phyloP scores from a whole-genome alignment of 441 rosid species.

The Syzygium syzygioides region DNA sequence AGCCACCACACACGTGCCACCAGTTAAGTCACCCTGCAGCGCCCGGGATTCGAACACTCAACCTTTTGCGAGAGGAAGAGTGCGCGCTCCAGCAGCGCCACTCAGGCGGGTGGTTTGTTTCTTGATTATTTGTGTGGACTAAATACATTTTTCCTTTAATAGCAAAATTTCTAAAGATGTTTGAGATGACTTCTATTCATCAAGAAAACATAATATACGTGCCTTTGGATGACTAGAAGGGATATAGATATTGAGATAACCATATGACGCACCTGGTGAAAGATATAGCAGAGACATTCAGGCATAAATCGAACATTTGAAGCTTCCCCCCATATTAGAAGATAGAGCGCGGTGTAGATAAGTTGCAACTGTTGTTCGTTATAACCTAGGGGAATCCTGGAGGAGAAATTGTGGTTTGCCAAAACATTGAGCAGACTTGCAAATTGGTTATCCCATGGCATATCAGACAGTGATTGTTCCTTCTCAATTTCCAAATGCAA shows the following conservation, averaged over 20 bases:
- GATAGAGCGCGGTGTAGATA: slow-evolving; percentile 78
- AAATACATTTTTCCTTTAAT: neutral
- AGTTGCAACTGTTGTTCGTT: slow-evolving; percentile 62
- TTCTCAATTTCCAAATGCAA: neutral
- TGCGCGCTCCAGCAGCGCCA: too few species aligned
- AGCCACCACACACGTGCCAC: too few species aligned
- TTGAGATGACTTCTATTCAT: neutral
- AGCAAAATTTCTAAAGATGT: neutral
- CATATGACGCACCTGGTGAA: slow-evolving; percentile 55
- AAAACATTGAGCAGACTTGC: neutral
- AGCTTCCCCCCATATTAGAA: slow-evolving; percentile 99
- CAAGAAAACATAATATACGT: neutral
- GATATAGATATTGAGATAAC: neutral
- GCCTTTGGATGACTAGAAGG: neutral
- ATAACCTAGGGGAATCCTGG: slow-evolving; percentile 46
- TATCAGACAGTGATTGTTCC: neutral
- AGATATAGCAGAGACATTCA: slow-evolving; percentile 96
- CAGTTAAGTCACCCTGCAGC: too few species aligned
- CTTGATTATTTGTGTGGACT: neutral
- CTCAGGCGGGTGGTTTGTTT: too few species aligned
- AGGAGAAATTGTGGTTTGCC: neutral
- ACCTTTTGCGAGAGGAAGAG: too few species aligned
- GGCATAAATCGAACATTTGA: slow-evolving; percentile 99
- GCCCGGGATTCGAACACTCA: too few species aligned
- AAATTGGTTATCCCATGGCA: neutral